Evolutionary conservation across 768 basidiomycete genomes (phyloP).

Genomic region (Filobasidium floriforme): DNA sequence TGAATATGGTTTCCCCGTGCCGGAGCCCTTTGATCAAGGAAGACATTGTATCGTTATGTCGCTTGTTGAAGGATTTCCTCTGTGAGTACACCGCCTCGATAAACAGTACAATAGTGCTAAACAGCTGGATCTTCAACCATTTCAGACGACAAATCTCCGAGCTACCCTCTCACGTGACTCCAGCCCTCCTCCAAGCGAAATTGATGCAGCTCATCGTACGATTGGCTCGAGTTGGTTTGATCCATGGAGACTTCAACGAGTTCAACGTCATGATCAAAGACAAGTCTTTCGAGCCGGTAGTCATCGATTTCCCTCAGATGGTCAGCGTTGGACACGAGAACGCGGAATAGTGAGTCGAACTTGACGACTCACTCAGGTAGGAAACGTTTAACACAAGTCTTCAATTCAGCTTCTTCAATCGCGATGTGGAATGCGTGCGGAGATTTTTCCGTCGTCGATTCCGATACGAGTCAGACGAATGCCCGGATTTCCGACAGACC

Average conservation of each 20-base stretch:
- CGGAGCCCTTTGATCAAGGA: constrained; percentile 85
- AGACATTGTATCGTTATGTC: constrained; percentile 95
- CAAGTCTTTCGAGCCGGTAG: constrained; percentile 65
- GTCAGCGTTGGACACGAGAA: constrained; percentile 93
- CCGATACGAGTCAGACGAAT: constrained; percentile 80
- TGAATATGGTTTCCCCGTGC: constrained; percentile 87
- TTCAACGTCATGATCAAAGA: constrained; percentile 93
- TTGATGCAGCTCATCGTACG: constrained; percentile 95
- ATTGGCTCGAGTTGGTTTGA: constrained; percentile 86
- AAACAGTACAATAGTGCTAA: background rate
- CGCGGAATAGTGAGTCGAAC: constrained; percentile 72
- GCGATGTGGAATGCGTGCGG: constrained; percentile 93
- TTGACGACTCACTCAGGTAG: background rate
- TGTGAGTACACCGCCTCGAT: constrained; percentile 54
- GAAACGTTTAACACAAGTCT: background rate
- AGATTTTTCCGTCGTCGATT: constrained; percentile 86
- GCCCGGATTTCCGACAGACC: constrained; percentile 72
- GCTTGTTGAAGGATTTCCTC: constrained; percentile 83
- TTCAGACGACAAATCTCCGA: constrained; percentile 16
- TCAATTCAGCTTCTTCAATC: constrained; percentile 81
- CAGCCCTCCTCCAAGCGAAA: constrained; percentile 79
- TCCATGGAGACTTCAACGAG: constrained; percentile 98
- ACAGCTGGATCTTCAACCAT: constrained; percentile 61
- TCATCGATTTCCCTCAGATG: constrained; percentile 99
- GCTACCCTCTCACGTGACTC: constrained; percentile 54